phyloP scores from a whole-genome alignment of 164 flowering plant species.

The Vitis labrusca region DNA sequence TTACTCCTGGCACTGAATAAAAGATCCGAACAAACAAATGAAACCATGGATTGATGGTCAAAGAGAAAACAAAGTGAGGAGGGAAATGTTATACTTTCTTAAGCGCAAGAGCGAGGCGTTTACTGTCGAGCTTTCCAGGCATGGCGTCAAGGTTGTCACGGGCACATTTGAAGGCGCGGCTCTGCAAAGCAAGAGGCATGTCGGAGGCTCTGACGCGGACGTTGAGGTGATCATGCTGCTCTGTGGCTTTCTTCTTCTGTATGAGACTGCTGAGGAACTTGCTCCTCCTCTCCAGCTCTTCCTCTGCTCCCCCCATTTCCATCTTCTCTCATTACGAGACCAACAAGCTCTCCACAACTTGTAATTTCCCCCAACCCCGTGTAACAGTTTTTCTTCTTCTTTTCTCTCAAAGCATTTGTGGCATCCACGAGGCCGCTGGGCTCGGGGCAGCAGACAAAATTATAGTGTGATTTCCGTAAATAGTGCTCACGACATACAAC shows the following conservation, averaged over 20 bases:
- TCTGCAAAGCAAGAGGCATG: slow-evolving; percentile 73
- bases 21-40: not conserved
- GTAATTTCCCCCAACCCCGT: no score
- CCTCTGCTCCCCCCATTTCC: slow-evolving; percentile 70
- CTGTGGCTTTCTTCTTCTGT: slow-evolving; percentile 70
- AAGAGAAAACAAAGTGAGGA: not conserved
- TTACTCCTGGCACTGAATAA: not conserved
- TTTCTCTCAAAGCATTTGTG: slow-evolving; percentile 5
- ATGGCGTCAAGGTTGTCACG: slow-evolving; percentile 64
- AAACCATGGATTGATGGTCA: not conserved
- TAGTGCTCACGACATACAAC: not conserved
- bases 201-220: slow-evolving; percentile 82
- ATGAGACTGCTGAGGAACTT: slow-evolving; percentile 76
- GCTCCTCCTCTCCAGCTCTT: slow-evolving; percentile 87
- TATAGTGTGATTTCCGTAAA: slow-evolving; percentile 3
- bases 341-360: not conserved
- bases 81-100: slow-evolving; percentile 53
- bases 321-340: slow-evolving; percentile 12
- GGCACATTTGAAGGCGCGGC: slow-evolving; percentile 67
- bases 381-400: not conserved
- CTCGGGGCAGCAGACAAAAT: slow-evolving; percentile 16
- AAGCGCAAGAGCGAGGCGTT: slow-evolving; percentile 85
- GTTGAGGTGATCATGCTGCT: slow-evolving; percentile 47
- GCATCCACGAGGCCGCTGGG: slow-evolving; percentile 16
- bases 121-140: slow-evolving; percentile 80